Evolutionary conservation across 768 basidiomycete species (phyloP), one percentile per base, ranked within the genome.

Genomic region (Leccinellum albellum): DNA sequence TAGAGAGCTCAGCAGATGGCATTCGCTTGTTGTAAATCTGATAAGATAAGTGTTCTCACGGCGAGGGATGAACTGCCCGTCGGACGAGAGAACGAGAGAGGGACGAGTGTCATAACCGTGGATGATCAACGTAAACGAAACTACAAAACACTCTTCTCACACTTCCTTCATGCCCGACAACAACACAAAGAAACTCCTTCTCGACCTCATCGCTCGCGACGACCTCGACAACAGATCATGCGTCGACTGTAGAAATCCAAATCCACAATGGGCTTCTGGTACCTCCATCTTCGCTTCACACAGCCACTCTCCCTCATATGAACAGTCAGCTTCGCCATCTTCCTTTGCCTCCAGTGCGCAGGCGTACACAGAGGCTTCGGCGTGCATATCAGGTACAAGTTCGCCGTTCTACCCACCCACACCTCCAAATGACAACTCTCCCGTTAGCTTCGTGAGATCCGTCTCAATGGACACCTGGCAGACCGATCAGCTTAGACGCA

Each of bases 381-480:
- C 44, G 94, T 97, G 15, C 96, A 98, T 73, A 84, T 98, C 70
- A 91, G 88, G 89, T 78, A 59, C 15, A 1, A 7, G 35, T 5
- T 28, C 24, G 2, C 2, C 31, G 10, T 40, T 50, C 15, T 50
- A 21, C 20, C n/a, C 53, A 2, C 28, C 51, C 10, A 37, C 35
- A 8, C 10, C 51, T n/a, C 6, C 17, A 31, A 15, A 35, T 50
- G 8, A 47, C 51, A 29, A 33, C 12, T 35, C 44, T 53, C 17
- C 55, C 66, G 49, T 45, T 73, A 91, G 89, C 71, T 96, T 94
- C 73, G 91, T 96, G 54, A 82, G 94, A 69, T 93, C 91, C 42
- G 84, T 94, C 61, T 94, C 94, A 53, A 98, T 97, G 95, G 95
- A 97, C 74, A 89, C 93, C 62, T 97, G 94, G 93, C 87, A 90